Evolutionary conservation across 768 basidiomycete genomes (phyloP).

Genomic region (Lactifluus subvellereus): DNA sequence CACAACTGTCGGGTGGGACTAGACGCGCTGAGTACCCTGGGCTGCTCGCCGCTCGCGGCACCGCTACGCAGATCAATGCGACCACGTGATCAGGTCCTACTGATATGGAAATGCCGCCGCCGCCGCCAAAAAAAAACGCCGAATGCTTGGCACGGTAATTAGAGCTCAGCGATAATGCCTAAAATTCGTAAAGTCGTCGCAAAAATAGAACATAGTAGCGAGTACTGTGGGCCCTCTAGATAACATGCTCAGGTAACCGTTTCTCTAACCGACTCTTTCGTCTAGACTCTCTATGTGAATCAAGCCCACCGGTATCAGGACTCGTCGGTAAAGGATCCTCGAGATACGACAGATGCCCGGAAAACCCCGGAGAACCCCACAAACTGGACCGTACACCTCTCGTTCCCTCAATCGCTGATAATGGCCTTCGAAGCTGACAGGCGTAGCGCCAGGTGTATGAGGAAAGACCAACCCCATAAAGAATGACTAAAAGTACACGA

Average conservation of each 20-base stretch:
- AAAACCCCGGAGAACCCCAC: background rate
- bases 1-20: background rate
- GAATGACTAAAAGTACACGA: constrained; percentile 32
- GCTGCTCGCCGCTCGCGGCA: background rate
- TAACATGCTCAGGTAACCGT: constrained; percentile 25
- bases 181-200: no score
- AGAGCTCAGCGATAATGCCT: no score
- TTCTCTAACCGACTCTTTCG: constrained; percentile 25
- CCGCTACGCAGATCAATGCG: background rate
- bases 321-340: constrained; percentile 1
- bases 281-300: constrained; percentile 3
- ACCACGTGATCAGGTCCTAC: background rate
- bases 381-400: background rate
- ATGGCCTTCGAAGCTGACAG: constrained; percentile 1
- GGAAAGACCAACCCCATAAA: constrained; percentile 40
- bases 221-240: constrained; percentile 2
- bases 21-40: background rate
- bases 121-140: no score
- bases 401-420: constrained; percentile 2
- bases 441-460: constrained; percentile 35
- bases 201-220: no score
- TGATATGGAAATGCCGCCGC: background rate
- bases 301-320: constrained; percentile 1
- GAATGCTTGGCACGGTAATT: no score
- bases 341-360: background rate